Evolutionary conservation across 73 alveolate species (phyloP).

Genomic region (Paramecium bursaria): DNA sequence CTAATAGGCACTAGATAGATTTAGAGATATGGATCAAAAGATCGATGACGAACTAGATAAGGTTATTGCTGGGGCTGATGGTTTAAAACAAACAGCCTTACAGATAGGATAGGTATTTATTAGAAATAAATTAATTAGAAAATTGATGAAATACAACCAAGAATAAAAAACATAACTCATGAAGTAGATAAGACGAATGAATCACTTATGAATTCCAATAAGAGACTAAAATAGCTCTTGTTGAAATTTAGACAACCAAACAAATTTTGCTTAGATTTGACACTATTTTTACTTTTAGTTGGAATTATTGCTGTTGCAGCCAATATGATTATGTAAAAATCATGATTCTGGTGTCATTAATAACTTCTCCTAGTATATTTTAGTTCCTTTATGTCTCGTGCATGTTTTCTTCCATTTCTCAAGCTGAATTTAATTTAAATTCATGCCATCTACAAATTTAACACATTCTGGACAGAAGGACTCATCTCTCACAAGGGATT

Average conservation of each 20-base stretch:
- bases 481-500: too few relatives aligned
- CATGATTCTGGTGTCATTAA: too few relatives aligned
- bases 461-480: too few relatives aligned
- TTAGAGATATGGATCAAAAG: background rate
- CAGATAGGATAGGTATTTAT: background rate
- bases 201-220: slow-evolving; percentile 35
- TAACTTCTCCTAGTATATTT: too few relatives aligned
- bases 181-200: slow-evolving; percentile 49
- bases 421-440: too few relatives aligned
- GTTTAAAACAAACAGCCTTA: background rate
- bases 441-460: too few relatives aligned
- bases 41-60: slow-evolving; percentile 20
- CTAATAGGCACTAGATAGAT: background rate
- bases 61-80: background rate
- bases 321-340: slow-evolving; percentile 4
- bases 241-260: slow-evolving; percentile 52
- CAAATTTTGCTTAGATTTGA: slow-evolving; percentile 52
- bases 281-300: slow-evolving; percentile 36
- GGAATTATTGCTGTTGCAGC: slow-evolving; percentile 20
- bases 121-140: background rate
- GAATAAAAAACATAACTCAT: background rate
- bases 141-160: background rate
- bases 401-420: too few relatives aligned
- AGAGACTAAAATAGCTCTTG: slow-evolving; percentile 15
- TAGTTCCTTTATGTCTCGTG: too few relatives aligned